A percentile compares a stretch with the other conserved stretches of the same genome.
Conservation (phyloP, 2,329 filamentous ascomycete genomes). For the Fusarium abutilonis region DNA sequence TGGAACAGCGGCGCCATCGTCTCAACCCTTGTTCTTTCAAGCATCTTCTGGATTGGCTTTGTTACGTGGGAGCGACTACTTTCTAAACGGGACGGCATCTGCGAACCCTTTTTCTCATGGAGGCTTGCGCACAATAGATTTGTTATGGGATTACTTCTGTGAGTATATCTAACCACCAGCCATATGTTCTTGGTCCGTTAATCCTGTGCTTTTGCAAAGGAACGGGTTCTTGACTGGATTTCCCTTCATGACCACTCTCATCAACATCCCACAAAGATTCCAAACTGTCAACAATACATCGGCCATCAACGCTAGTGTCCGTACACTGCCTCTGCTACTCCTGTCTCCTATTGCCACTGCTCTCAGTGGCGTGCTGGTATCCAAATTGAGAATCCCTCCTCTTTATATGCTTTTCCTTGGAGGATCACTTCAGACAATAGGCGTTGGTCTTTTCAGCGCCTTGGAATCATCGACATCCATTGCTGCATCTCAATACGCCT, state of each 20-base stretch:
- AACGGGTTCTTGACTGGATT: constrained; percentile 24
- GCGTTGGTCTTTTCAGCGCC: constrained; percentile 27
- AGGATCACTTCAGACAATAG: constrained; percentile 17
- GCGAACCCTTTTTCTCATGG: constrained; percentile 6
- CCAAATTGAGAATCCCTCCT: constrained; percentile 20
- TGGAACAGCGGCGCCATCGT: constrained; percentile 56
- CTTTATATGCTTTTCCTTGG: constrained; percentile 24
- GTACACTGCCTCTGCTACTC: constrained; percentile 22
- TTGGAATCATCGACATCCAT: constrained; percentile 3
- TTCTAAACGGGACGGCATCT: background rate
- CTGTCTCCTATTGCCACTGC: constrained; percentile 23
- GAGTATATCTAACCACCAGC: background rate
- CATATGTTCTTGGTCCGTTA: background rate
- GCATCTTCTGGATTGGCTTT: constrained; percentile 14
- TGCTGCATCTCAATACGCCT: constrained; percentile 16
- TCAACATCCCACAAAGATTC: constrained; percentile 30
- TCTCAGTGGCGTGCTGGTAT: constrained; percentile 17
- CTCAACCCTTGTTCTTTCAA: constrained; percentile 26
- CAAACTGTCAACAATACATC: constrained; percentile 24
- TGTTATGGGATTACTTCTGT: constrained; percentile 3
- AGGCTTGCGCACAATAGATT: constrained; percentile 3
- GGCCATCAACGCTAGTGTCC: constrained; percentile 16
- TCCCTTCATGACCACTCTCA: constrained; percentile 25
- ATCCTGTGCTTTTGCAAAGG: background rate
- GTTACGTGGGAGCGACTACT: constrained; percentile 17